Percentiles rank a stretch among this genome's conserved stretches.
Conservation (phyloP, 1,284 basidiomycete species). For the Irpex sp. region DNA sequence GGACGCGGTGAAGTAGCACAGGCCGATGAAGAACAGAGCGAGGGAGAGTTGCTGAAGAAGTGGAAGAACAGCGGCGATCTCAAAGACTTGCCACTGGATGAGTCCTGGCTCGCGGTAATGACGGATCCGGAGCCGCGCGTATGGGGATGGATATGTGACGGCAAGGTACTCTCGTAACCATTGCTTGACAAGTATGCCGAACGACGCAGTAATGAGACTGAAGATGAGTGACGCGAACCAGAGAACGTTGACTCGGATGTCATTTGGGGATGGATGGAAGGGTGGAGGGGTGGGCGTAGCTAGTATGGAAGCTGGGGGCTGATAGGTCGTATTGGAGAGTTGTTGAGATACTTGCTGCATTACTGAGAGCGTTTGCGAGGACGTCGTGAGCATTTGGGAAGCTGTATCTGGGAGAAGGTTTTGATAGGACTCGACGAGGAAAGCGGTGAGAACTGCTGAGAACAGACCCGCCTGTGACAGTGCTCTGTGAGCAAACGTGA, state of each 20-base stretch:
- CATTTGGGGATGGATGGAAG: background rate
- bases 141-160: background rate
- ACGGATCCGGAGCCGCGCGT: conserved; percentile 1
- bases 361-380: background rate
- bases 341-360: too few relatives aligned
- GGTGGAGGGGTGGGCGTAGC: too few relatives aligned
- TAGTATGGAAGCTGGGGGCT: too few relatives aligned
- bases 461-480: background rate
- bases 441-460: background rate
- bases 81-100: conserved; percentile 7
- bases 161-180: background rate
- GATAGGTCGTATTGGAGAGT: too few relatives aligned
- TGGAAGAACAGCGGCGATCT: conserved; percentile 5
- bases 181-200: background rate
- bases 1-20: conserved; percentile 3
- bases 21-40: conserved; percentile 8
- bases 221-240: background rate
- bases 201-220: background rate
- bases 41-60: conserved; percentile 6
- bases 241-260: background rate
- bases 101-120: conserved; percentile 5
- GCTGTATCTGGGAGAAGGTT: background rate
- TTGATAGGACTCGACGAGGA: background rate
- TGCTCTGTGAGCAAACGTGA: background rate
- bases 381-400: background rate